Evolutionary conservation across 129 eudicot species (phyloP).

Genomic region (Tagetes erecta): DNA sequence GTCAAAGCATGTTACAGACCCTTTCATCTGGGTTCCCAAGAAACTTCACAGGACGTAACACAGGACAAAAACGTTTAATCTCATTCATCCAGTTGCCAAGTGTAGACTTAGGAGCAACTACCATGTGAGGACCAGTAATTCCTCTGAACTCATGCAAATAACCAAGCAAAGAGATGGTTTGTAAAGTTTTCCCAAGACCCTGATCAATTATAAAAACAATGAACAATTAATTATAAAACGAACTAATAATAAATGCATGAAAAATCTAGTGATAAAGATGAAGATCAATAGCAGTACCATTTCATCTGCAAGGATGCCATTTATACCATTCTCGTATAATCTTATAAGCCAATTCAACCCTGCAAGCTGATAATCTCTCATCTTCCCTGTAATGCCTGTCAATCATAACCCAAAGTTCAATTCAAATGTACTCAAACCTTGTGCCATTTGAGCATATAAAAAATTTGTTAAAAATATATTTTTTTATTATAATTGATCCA

Average conservation of each 20-base stretch:
- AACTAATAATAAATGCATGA: neutral
- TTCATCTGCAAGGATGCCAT: constrained; percentile 98
- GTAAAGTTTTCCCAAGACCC: constrained; percentile 98
- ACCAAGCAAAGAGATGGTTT: constrained; percentile 95
- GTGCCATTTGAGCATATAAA: neutral
- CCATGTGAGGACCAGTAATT: constrained; percentile 99
- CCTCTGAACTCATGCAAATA: constrained; percentile 95
- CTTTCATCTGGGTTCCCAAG: constrained; percentile 98
- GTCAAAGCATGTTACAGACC: constrained; percentile 38
- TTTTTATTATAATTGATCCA: too few species aligned
- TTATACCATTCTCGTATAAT: constrained; percentile 92
- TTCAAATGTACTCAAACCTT: neutral
- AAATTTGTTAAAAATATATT: neutral
- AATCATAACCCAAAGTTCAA: neutral
- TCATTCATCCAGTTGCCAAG: constrained; percentile 99
- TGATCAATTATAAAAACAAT: constrained; percentile 25
- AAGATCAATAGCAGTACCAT: constrained; percentile 51
- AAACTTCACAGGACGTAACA: constrained; percentile 84
- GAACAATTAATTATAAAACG: neutral
- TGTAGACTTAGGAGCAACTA: constrained; percentile 98
- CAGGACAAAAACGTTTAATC: constrained; percentile 88
- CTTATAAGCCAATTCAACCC: constrained; percentile 97
- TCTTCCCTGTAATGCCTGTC: constrained; percentile 94
- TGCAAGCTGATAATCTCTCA: constrained; percentile 99
- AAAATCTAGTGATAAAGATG: neutral